These are phyloP conservation scores for Kodamaea fukazawae DNA, from an alignment of 805 yeast species.

Conservation along the genomic window DNA sequence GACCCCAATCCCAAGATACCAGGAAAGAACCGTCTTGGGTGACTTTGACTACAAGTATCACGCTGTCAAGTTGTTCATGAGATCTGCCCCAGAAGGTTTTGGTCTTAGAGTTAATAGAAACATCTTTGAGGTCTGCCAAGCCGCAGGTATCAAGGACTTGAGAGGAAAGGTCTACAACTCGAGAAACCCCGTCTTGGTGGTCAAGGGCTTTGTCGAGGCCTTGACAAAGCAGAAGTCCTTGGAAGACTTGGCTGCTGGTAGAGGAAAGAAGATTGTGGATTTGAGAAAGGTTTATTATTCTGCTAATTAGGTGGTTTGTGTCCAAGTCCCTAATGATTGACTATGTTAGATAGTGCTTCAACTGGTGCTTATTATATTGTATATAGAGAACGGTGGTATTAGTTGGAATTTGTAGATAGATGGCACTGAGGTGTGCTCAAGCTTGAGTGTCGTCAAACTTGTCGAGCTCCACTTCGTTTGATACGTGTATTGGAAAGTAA, in stretches of 20 bases:
- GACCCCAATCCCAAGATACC: slow-evolving; percentile 78
- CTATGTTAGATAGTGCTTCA: no score
- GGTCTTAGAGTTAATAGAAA: slow-evolving; percentile 90
- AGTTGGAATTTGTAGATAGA: no score
- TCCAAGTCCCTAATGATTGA: no score
- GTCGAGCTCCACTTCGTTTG: no score
- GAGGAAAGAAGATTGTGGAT: slow-evolving; percentile 95
- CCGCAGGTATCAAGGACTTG: slow-evolving; percentile 91
- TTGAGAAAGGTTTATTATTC: slow-evolving; percentile 87
- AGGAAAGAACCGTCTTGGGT: slow-evolving; percentile 87
- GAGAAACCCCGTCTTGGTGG: slow-evolving; percentile 92
- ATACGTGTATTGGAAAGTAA: no score
- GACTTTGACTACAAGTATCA: slow-evolving; percentile 80
- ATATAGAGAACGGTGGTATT: no score
- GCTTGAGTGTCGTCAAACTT: no score
- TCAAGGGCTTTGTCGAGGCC: slow-evolving; percentile 86
- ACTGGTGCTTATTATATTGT: no score
- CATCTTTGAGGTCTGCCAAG: slow-evolving; percentile 85
- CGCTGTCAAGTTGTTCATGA: slow-evolving; percentile 76
- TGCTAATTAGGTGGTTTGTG: neutral
- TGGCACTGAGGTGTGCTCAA: no score
- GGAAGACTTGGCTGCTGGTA: slow-evolving; percentile 82
- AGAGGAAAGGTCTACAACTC: slow-evolving; percentile 90
- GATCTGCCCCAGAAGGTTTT: slow-evolving; percentile 89
- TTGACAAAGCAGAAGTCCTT: slow-evolving; percentile 74